Evolutionary conservation across 768 basidiomycete genomes (phyloP).

Genomic region (Strobilomyces echinocephalus): DNA sequence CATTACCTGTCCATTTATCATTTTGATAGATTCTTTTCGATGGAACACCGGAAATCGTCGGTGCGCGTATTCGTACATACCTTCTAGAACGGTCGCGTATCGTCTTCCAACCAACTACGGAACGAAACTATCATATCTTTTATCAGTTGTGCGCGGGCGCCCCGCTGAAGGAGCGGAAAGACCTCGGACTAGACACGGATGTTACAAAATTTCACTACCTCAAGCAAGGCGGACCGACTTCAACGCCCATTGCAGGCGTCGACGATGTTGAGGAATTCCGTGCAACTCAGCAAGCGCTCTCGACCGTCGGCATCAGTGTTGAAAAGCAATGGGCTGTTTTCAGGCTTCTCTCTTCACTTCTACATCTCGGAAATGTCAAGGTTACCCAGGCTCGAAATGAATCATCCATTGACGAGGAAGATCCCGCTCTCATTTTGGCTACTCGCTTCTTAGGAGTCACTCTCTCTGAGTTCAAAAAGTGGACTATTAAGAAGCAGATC

Average conservation of each 20-base stretch:
- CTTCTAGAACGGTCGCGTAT: constrained; percentile 95
- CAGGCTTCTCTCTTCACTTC: constrained; percentile 82
- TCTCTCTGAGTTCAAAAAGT: constrained; percentile 92
- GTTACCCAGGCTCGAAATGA: constrained; percentile 78
- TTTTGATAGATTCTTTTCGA: constrained; percentile 85
- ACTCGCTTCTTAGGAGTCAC: constrained; percentile 90
- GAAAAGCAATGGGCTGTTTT: constrained; percentile 99
- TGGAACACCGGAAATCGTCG: constrained; percentile 92
- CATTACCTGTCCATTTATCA: neutral
- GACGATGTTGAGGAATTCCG: constrained; percentile 97
- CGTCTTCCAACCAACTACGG: constrained; percentile 94
- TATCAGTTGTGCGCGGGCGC: constrained; percentile 98
- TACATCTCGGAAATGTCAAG: constrained; percentile 98
- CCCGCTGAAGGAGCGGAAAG: constrained; percentile 91
- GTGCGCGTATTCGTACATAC: constrained; percentile 98
- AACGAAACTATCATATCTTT: constrained; percentile 99
- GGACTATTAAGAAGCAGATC: constrained; percentile 98
- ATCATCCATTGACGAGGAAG: constrained; percentile 77
- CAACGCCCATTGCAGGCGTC: constrained; percentile 84
- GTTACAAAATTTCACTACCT: constrained; percentile 86
- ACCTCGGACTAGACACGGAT: constrained; percentile 84
- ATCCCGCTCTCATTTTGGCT: constrained; percentile 72
- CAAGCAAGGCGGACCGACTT: constrained; percentile 86
- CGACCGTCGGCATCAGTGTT: constrained; percentile 95
- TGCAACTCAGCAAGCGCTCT: constrained; percentile 88